Evolutionary conservation across 2,329 filamentous ascomycete species (phyloP).

Genomic region (Fusarium sp.): DNA sequence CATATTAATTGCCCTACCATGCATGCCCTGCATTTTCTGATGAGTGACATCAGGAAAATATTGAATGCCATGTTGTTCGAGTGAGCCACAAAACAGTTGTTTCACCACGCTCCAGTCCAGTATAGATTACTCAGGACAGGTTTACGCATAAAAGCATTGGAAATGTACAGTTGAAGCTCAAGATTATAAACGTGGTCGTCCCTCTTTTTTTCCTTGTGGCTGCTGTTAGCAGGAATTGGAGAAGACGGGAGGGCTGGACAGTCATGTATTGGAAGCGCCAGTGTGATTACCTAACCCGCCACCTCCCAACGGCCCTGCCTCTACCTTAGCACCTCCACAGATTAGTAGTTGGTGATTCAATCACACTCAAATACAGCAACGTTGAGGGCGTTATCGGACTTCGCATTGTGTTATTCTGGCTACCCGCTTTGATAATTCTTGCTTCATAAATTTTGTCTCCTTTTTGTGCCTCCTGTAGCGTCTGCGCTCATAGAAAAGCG

Average conservation of each 20-base stretch:
- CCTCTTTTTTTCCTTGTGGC: constrained; percentile 1
- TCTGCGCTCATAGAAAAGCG: constrained; percentile 22
- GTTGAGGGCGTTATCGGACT: constrained; percentile 15
- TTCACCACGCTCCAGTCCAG: background rate
- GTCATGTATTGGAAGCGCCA: background rate
- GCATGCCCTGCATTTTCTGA: constrained; percentile 12
- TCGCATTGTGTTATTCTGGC: constrained; percentile 2
- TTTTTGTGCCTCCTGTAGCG: constrained; percentile 6
- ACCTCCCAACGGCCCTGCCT: constrained; percentile 34
- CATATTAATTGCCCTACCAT: constrained; percentile 21
- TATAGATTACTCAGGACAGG: background rate
- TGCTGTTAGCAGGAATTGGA: constrained; percentile 18
- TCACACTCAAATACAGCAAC: constrained; percentile 31
- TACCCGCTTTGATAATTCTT: background rate
- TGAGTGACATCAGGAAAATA: constrained; percentile 25
- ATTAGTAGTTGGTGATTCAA: constrained; percentile 41
- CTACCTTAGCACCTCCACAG: constrained; percentile 42
- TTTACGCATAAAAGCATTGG: background rate
- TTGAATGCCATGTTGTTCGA: background rate
- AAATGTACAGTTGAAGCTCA: background rate
- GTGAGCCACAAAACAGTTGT: background rate
- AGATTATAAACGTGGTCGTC: background rate
- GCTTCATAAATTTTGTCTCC: constrained; percentile 3
- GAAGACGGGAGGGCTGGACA: background rate
- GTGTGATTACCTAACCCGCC: constrained; percentile 26